These are phyloP conservation scores for Psidium friedrichsthalianum DNA, from an alignment of 345 rosid species.

Conservation along the genomic window DNA sequence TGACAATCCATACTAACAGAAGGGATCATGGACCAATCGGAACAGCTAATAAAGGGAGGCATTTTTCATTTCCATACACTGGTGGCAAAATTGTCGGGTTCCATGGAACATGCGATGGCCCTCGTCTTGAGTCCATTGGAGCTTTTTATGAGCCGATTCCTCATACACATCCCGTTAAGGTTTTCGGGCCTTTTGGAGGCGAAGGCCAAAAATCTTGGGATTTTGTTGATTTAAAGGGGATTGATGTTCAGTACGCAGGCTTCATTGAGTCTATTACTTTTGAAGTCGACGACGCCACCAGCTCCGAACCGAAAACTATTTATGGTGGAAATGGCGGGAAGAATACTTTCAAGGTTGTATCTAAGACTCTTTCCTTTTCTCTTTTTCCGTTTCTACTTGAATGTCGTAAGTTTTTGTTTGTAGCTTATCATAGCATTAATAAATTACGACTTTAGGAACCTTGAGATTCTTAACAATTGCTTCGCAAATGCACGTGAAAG, in stretches of 20 bases:
- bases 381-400: not conserved
- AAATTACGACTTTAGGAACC: not conserved
- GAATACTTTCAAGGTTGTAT: not conserved
- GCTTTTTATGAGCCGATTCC: not conserved
- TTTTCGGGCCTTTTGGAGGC: not conserved
- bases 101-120: not conserved
- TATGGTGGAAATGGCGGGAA: not conserved
- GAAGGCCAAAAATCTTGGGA: not conserved
- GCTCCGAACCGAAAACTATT: not conserved
- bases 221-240: not conserved
- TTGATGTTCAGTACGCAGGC: not conserved
- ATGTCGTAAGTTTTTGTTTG: fast-evolving
- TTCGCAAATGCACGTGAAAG: not conserved
- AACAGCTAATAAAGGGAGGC: too few relatives aligned
- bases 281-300: not conserved
- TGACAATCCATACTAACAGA: too few relatives aligned
- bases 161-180: not conserved
- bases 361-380: not conserved
- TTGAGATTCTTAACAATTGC: not conserved
- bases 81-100: not conserved
- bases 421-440: not conserved
- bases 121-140: not conserved
- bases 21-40: too few relatives aligned
- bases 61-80: not conserved
- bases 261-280: not conserved